Percentiles rank a stretch among this genome's conserved stretches.
These are phyloP conservation scores for Torulaspora franciscae DNA, from an alignment of 805 yeast species.

Conservation along the genomic window DNA sequence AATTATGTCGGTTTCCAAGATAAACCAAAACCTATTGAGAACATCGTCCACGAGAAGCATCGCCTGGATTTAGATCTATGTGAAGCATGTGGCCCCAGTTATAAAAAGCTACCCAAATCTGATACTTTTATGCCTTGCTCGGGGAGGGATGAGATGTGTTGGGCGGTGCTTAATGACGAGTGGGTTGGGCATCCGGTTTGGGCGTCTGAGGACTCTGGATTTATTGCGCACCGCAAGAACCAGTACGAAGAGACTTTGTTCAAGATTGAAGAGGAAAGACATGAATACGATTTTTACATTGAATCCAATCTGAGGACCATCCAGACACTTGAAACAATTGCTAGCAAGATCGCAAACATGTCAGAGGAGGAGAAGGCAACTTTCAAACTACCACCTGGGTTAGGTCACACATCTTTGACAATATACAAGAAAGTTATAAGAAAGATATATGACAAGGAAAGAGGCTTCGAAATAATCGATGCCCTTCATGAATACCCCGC, in stretches of 20 bases:
- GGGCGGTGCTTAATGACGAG: slow-evolving; percentile 97
- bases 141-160: slow-evolving; percentile 98
- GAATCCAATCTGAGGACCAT: slow-evolving; percentile 92
- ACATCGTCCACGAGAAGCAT: slow-evolving; percentile 81
- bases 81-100: slow-evolving; percentile 93
- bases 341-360: slow-evolving; percentile 91
- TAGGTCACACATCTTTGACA: slow-evolving; percentile 86
- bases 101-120: slow-evolving; percentile 84
- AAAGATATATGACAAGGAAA: slow-evolving; percentile 87
- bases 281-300: slow-evolving; percentile 93
- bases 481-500: slow-evolving; percentile 95
- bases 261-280: slow-evolving; percentile 95
- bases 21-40: slow-evolving; percentile 80
- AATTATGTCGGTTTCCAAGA: slow-evolving; percentile 85
- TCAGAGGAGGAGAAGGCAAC: slow-evolving; percentile 78
- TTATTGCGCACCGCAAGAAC: slow-evolving; percentile 96
- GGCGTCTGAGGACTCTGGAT: slow-evolving; percentile 99
- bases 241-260: slow-evolving; percentile 95
- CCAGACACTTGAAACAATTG: slow-evolving; percentile 91
- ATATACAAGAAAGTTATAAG: slow-evolving; percentile 91
- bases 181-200: slow-evolving; percentile 99
- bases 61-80: slow-evolving; percentile 84
- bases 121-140: slow-evolving; percentile 97
- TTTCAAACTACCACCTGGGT: slow-evolving; percentile 85
- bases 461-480: slow-evolving; percentile 93